Base-by-base conservation (phyloP, 345 rosid genomes). In the Psidium friedrichsthalianum region DNA sequence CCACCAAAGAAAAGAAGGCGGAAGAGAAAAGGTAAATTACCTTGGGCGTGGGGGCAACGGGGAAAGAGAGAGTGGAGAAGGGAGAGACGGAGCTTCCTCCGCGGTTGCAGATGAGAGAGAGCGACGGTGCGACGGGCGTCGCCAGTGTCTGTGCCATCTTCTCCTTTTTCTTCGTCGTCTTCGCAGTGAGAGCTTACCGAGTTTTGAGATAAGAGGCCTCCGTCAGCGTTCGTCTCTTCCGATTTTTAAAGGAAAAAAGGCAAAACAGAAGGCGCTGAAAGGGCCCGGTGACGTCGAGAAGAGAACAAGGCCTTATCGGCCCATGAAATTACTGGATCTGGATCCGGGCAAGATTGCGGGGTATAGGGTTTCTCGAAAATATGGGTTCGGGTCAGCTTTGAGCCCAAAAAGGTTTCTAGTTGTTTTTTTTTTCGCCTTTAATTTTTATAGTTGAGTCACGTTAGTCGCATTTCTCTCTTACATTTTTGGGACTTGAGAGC, bases 131-230 rank as follows among this genome's bases (percentile, higher is more conserved):
- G 18, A 92, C 89, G 3, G 97, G 94, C 92, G 92, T 90, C 82
- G 94, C 95, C 52, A 94, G 88, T 83, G 93, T 87, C 84, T 94
- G 99, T 54, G 93, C 95, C 98, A 96, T 95, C 82, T 59, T 61
- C 83, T 44, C 32, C 84, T 49, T 54, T 82, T 88, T 58, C 86
- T 55, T 15, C 47, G 32, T 16, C 82, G 74, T 29, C 6, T 42
- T 64, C 78, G 47, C 47, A 2, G 24, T 18, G 24, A 69, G 24
- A 36, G 36, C 78, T 69, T 32, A 8, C 78, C 11, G 47, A 69
- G 24, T 5, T n/a, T 69, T 44, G 24, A 40, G 78, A 69, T 69
- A 5, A 32, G 78, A 69, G 78, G 78, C 78, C 78, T 29, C 47
- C 10, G 0, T 18, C 2, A 4, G 44, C 78, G 1, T 64, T 64